Percentiles rank a stretch among this genome's conserved stretches.
Conservation (phyloP, 495 filamentous ascomycete genomes). For the Collariella sp. region DNA sequence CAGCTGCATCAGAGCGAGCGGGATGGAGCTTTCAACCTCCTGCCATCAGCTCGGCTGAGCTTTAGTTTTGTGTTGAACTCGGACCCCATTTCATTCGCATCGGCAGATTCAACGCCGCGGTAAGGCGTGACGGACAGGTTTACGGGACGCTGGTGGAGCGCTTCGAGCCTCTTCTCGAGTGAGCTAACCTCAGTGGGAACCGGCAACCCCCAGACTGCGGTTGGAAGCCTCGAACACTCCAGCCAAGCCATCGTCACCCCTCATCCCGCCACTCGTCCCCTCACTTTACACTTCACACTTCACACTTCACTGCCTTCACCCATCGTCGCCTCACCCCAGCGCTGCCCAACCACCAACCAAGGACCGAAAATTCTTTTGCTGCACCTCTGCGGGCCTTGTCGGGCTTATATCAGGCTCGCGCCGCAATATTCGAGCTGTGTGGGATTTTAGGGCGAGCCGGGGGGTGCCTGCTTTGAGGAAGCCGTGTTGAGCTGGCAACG, state of each 20-base stretch:
- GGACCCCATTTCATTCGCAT: neutral
- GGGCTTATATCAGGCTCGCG: slow-evolving; percentile 7
- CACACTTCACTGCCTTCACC: neutral
- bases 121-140: neutral
- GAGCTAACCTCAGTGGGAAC: neutral
- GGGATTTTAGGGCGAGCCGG: neutral
- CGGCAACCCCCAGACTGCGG: no score
- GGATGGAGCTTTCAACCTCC: no score
- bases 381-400: neutral
- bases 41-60: neutral
- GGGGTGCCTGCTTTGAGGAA: neutral
- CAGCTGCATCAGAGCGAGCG: neutral
- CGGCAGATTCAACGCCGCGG: neutral
- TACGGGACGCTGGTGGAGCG: neutral
- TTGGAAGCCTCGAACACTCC: neutral
- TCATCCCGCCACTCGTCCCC: neutral
- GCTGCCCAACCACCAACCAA: slow-evolving; percentile 3
- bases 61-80: neutral
- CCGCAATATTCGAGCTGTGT: neutral
- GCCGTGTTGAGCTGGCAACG: slow-evolving; percentile 18
- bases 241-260: neutral
- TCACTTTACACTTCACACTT: no score
- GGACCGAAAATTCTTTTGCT: neutral
- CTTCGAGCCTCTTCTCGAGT: no score
- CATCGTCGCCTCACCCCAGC: neutral